phyloP scores from a whole-genome alignment of 257 asterid genomes.

The Coffea eugenioides region DNA sequence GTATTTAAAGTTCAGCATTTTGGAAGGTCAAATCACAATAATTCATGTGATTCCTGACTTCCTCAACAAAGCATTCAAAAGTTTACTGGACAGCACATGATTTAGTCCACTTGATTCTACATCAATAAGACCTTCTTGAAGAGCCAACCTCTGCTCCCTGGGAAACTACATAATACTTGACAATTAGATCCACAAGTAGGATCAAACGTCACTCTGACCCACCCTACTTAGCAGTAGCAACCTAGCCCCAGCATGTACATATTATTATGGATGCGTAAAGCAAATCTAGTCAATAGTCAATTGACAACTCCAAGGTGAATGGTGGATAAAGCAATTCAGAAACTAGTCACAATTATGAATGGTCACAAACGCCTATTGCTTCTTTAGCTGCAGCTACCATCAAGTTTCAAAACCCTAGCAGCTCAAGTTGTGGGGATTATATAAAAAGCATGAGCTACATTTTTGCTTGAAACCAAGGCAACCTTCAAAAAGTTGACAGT shows the following conservation, averaged over 20 bases:
- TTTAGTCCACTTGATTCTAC: not conserved
- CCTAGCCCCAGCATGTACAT: not conserved
- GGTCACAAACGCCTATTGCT: not conserved
- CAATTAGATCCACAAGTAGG: not conserved
- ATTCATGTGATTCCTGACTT: not conserved
- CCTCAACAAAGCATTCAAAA: not conserved
- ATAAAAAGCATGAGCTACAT: constrained; percentile 2
- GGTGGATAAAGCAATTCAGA: not conserved
- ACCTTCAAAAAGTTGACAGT: constrained; percentile 2
- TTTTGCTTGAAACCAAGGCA: not conserved
- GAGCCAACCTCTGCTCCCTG: not conserved
- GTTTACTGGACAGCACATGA: not conserved
- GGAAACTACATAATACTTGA: not conserved
- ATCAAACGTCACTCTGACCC: not conserved
- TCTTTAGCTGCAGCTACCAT: too few relatives aligned
- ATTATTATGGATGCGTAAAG: not conserved
- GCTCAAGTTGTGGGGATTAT: not conserved
- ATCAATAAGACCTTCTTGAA: not conserved
- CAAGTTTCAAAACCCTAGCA: too few relatives aligned
- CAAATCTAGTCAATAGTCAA: not conserved
- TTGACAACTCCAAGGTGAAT: not conserved
- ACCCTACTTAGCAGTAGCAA: not conserved
- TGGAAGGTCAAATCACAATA: not conserved
- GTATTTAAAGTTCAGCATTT: not conserved
- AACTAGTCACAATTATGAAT: constrained; percentile 1